phyloP scores from a whole-genome alignment of 208 protist species.

The Trichomonas gallinae region DNA sequence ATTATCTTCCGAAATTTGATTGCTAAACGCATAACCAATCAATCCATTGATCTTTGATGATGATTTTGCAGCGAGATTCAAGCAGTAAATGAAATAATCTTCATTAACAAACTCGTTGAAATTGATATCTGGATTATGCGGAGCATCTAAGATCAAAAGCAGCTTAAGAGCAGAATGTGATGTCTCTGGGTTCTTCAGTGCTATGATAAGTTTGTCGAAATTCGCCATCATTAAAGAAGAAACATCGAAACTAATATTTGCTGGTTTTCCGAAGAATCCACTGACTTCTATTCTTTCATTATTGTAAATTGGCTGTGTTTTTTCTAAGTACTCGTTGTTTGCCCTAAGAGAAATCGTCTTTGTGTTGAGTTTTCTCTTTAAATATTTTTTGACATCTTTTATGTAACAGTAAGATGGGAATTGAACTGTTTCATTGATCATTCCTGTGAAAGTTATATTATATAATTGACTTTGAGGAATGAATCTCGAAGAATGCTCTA shows the following conservation, averaged over 20 bases:
- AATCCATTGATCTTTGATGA: background rate
- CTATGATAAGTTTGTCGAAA: background rate
- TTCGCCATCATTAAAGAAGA: too few species aligned
- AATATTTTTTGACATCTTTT: background rate
- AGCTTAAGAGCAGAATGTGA: background rate
- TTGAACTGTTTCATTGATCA: background rate
- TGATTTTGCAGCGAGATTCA: background rate
- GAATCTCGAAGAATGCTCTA: background rate
- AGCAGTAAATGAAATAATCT: background rate
- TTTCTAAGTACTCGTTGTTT: background rate
- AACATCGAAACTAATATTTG: too few species aligned
- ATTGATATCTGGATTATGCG: background rate
- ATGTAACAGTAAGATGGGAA: background rate
- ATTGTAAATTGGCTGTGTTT: background rate
- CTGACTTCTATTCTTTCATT: background rate
- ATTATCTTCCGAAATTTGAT: background rate
- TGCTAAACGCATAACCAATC: background rate
- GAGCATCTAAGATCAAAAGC: background rate
- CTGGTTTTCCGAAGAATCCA: background rate
- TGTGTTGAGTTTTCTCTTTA: background rate
- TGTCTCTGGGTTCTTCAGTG: background rate
- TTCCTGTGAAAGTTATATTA: background rate
- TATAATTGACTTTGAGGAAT: background rate
- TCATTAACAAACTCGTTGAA: background rate
- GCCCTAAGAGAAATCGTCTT: background rate